Percentiles rank a stretch among this genome's conserved stretches.
Conservation (phyloP, 2,329 filamentous ascomycete genomes). For the Coniochaeta sp. region DNA sequence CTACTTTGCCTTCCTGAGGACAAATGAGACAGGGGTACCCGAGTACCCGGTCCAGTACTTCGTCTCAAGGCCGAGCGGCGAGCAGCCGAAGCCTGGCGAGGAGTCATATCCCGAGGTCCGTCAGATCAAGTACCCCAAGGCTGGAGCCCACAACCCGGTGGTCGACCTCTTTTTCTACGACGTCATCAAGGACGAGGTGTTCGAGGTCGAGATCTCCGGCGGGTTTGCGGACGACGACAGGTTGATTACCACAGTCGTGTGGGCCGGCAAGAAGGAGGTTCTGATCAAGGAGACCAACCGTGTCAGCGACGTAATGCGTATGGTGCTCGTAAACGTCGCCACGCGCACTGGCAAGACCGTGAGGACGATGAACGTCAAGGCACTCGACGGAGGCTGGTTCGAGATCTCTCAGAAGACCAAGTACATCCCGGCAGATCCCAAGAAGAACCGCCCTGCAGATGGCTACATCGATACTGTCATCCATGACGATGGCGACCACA, state of each 20-base stretch:
- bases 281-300: constrained; percentile 90
- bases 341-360: constrained; percentile 70
- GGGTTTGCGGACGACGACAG: constrained; percentile 77
- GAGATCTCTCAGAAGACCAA: constrained; percentile 83
- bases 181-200: constrained; percentile 66
- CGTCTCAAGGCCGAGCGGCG: constrained; percentile 75
- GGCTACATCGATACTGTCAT: constrained; percentile 92
- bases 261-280: constrained; percentile 72
- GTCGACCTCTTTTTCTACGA: constrained; percentile 89
- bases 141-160: constrained; percentile 85
- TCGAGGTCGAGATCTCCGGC: constrained; percentile 68
- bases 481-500: constrained; percentile 78
- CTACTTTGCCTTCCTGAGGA: constrained; percentile 84
- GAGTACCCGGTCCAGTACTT: constrained; percentile 94
- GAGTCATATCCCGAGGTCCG: constrained; percentile 87
- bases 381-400: constrained; percentile 95
- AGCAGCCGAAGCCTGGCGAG: constrained; percentile 58
- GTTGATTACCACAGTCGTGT: constrained; percentile 87
- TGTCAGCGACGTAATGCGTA: constrained; percentile 83
- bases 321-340: constrained; percentile 76
- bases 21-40: constrained; percentile 86
- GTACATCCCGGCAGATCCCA: constrained; percentile 77
- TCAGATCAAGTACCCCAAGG: constrained; percentile 95
- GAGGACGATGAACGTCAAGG: constrained; percentile 68
- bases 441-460: constrained; percentile 68